A percentile compares a stretch with the other conserved stretches of the same genome.
Evolutionary conservation across 345 rosid species (phyloP).

Genomic region (Fremontodendron californicum): DNA sequence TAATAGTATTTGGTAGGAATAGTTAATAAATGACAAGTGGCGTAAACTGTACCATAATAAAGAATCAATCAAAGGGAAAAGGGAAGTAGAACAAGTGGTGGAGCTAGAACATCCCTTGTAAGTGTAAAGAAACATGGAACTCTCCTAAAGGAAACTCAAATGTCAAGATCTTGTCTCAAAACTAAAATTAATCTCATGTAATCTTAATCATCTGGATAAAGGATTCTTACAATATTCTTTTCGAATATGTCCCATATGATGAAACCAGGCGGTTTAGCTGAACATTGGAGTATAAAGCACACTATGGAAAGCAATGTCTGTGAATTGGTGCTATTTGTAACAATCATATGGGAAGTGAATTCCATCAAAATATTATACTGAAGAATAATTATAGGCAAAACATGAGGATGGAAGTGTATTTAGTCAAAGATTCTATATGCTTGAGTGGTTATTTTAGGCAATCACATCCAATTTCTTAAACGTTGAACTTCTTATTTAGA

Average conservation of each 20-base stretch:
- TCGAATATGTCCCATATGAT: neutral
- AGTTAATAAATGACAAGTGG: neutral
- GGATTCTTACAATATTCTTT: neutral
- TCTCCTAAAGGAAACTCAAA: neutral
- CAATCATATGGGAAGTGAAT: neutral
- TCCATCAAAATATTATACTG: neutral
- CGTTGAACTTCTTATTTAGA: neutral
- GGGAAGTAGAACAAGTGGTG: neutral
- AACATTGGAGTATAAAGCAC: neutral
- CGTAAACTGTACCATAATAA: neutral
- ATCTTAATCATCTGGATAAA: neutral
- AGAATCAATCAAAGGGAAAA: neutral
- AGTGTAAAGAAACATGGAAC: neutral
- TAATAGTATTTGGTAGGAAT: neutral
- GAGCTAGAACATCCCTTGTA: too few species aligned
- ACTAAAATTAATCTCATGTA: neutral
- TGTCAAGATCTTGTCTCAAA: conserved; percentile 7
- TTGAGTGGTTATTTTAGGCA: neutral
- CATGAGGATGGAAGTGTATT: neutral
- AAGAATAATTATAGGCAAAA: neutral
- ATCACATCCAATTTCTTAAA: neutral
- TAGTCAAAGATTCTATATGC: neutral
- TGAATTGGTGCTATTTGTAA: neutral
- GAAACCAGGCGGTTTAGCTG: neutral
- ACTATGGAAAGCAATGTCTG: neutral